Conservation (phyloP, 2,329 filamentous ascomycete genomes). For the Aspergillus pseudoglaucus region DNA sequence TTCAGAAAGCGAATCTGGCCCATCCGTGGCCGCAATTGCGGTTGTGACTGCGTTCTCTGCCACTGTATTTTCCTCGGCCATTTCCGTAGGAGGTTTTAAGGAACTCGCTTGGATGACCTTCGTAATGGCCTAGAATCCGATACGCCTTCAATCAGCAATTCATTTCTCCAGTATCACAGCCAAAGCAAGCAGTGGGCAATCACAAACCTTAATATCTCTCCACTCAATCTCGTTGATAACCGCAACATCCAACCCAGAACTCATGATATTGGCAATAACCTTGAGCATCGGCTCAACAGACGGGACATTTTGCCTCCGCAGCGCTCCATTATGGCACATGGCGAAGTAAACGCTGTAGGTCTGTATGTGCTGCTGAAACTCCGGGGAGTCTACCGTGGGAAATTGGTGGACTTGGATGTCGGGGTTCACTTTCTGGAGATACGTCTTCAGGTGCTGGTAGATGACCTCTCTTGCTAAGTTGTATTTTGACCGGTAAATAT, state of each 20-base stretch:
- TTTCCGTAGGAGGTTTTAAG: background rate
- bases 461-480: conserved; percentile 55
- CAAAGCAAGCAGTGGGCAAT: background rate
- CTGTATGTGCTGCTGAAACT: conserved; percentile 51
- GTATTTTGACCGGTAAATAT: conserved; percentile 45
- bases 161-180: background rate
- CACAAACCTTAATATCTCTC: conserved; percentile 52
- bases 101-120: conserved; percentile 1
- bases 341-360: conserved; percentile 56
- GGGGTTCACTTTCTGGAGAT: conserved; percentile 31
- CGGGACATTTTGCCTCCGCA: background rate
- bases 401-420: conserved; percentile 21
- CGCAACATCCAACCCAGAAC: conserved; percentile 51
- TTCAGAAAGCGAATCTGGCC: background rate
- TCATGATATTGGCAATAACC: conserved; percentile 50
- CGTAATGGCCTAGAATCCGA: background rate
- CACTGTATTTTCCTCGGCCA: background rate
- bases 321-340: conserved; percentile 57
- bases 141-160: background rate
- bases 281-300: background rate
- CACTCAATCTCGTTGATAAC: conserved; percentile 58
- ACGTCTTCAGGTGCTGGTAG: conserved; percentile 53
- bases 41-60: background rate
- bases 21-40: background rate
- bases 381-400: conserved; percentile 22